A percentile compares a stretch with the other conserved stretches of the same genome.
Conservation (phyloP, 495 filamentous ascomycete species). For the Hypoxylon rickii region DNA sequence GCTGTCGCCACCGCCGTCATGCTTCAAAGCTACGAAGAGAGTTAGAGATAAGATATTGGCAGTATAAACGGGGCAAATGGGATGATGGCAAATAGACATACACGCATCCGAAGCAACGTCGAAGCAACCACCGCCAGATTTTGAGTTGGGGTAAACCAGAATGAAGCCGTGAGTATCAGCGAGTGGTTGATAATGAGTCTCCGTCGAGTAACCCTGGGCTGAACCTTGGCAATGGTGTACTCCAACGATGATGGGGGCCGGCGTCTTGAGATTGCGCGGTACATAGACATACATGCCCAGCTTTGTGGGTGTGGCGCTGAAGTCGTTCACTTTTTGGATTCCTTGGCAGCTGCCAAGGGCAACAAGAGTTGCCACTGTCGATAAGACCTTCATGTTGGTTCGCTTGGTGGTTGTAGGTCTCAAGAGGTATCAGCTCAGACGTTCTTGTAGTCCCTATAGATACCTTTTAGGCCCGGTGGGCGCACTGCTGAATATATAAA, state of each 20-base stretch:
- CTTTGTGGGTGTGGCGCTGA: slow-evolving; percentile 50
- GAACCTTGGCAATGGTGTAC: slow-evolving; percentile 62
- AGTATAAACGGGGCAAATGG: background rate
- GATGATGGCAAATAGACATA: slow-evolving; percentile 8
- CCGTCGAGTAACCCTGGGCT: slow-evolving; percentile 52
- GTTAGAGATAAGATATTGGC: too few species aligned
- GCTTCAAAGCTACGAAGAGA: slow-evolving; percentile 47
- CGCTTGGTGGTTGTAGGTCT: background rate
- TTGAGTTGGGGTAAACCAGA: slow-evolving; percentile 45
- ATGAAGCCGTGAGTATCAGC: slow-evolving; percentile 33
- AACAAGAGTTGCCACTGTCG: slow-evolving; percentile 40
- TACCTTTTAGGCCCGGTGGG: slow-evolving; percentile 12
- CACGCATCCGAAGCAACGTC: slow-evolving; percentile 40
- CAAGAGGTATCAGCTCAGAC: slow-evolving; percentile 3
- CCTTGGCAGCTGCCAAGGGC: slow-evolving; percentile 39
- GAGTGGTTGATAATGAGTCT: slow-evolving; percentile 47
- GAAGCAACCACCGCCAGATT: slow-evolving; percentile 40
- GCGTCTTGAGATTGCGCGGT: slow-evolving; percentile 54
- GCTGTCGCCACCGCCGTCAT: slow-evolving; percentile 61
- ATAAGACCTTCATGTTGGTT: slow-evolving; percentile 43
- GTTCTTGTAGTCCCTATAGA: background rate
- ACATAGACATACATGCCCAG: slow-evolving; percentile 61
- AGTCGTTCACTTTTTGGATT: slow-evolving; percentile 45
- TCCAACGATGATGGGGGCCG: slow-evolving; percentile 59
- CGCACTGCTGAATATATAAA: slow-evolving; percentile 16